Evolutionary conservation across 2,329 filamentous ascomycete genomes (phyloP).

Genomic region (Pseudocercospora cruenta): DNA sequence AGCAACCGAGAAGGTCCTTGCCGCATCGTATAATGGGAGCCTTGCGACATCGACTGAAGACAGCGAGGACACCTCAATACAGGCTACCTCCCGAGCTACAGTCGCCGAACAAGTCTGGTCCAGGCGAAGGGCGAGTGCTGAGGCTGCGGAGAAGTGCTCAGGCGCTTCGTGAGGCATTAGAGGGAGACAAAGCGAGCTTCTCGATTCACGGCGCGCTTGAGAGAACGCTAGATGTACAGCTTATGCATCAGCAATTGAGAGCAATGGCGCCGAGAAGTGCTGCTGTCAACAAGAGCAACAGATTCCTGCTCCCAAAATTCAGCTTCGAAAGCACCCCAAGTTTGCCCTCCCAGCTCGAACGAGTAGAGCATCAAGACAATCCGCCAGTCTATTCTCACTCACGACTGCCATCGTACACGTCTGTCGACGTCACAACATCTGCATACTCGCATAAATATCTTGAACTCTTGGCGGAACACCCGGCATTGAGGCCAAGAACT

Average conservation of each 20-base stretch:
- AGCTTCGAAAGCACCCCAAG: not conserved
- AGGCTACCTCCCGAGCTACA: not conserved
- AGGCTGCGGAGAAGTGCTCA: not conserved
- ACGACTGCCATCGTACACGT: not conserved
- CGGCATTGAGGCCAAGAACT: not conserved
- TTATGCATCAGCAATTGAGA: not conserved
- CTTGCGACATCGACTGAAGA: not conserved
- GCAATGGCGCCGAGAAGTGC: not conserved
- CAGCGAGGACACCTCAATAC: not conserved
- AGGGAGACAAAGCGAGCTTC: not conserved
- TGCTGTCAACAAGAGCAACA: not conserved
- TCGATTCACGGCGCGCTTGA: not conserved
- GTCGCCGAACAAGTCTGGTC: not conserved
- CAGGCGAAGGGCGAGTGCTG: not conserved
- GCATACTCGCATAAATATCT: not conserved
- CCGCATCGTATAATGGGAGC: not conserved
- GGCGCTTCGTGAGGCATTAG: not conserved
- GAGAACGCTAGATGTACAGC: not conserved
- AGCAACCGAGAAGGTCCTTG: not conserved
- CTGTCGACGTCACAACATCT: not conserved
- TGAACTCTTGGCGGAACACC: constrained; percentile 2
- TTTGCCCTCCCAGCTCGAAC: not conserved
- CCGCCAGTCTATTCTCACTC: not conserved
- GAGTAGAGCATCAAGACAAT: not conserved
- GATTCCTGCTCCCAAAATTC: not conserved